phyloP scores from a whole-genome alignment of 2,329 filamentous ascomycete species.

The Phoma sp. region DNA sequence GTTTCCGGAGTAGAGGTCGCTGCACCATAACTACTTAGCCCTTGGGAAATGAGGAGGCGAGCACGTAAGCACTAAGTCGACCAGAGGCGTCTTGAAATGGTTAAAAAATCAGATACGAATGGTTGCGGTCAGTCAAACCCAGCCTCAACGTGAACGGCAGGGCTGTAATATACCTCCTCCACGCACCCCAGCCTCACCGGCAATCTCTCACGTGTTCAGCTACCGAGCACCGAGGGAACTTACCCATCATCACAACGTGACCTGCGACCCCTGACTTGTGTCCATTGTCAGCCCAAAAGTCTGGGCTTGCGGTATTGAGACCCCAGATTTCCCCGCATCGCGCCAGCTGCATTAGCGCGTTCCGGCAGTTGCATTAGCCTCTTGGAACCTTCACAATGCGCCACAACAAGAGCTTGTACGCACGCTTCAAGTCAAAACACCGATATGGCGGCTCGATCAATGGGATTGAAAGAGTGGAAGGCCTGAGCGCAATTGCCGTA shows the following conservation, averaged over 20 bases:
- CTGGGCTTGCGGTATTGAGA: constrained; percentile 1
- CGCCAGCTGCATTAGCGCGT: neutral
- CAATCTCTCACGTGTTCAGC: neutral
- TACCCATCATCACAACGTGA: neutral
- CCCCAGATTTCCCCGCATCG: constrained; percentile 15
- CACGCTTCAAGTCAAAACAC: constrained; percentile 4
- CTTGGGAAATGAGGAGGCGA: neutral
- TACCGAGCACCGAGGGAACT: constrained; percentile 14
- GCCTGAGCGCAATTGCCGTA: constrained; percentile 11
- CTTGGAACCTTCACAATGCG: constrained; percentile 4
- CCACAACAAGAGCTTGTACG: constrained; percentile 1
- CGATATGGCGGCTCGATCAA: neutral
- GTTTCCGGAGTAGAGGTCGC: neutral
- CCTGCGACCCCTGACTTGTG: neutral
- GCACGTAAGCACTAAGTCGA: neutral
- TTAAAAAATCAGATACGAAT: too few species aligned
- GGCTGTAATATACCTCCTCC: neutral
- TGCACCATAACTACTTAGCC: too few species aligned
- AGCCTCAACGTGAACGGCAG: neutral
- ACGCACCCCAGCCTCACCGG: neutral
- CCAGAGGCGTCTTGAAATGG: neutral
- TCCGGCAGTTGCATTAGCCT: constrained; percentile 13
- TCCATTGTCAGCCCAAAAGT: neutral
- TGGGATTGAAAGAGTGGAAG: neutral
- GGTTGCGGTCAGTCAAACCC: too few species aligned